Base-by-base conservation (phyloP, 495 filamentous ascomycete species). In the Daldinia childiae region DNA sequence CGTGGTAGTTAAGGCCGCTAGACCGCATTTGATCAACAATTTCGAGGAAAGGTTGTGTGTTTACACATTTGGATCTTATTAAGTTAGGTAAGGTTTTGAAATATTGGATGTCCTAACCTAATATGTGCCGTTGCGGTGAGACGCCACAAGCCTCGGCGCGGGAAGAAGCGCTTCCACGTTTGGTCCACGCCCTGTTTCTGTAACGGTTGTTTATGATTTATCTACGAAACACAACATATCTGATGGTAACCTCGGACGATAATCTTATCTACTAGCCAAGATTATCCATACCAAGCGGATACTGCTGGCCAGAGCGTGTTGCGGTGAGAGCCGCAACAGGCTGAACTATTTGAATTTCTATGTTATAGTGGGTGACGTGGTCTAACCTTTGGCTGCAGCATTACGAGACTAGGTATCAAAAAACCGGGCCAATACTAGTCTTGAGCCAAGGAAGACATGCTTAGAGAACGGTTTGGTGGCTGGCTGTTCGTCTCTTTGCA, bases 301-400 rank as follows among this genome's bases (percentile, higher is more conserved):
- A 60, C 64, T 24, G 56, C 38, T 65, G 65, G 62, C 45, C 60
- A 66, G 61, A 55, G 62, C 62, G 68, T 69, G 39, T 73, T 73
- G 70, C 71, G 71, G 71, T 73, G 71, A 73, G 71, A 68, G 65
- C 70, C 60, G 51, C 65, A 73, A 64, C 21, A 55, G 26, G 45
- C 17, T 26, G 48, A 59, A 41, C 55, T 65, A 62, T 64, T 58
- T 55, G 48, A 57, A 21, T 32, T 27, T 51, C 71, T 58, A 62
- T 69, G 65, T 51, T 50, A 66, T 65, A 45, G 61, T n/a, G 52
- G 36, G 66, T 73, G 66, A 73, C 66, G 71, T 73, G 71, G 65
- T 58, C 56, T 36, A 45, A 34, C 15, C 30, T 65, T 38, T 34
- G 52, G 17, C n/a, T n/a, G n/a, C n/a, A n/a, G n/a, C n/a, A n/a